Evolutionary conservation across 2,329 filamentous ascomycete genomes (phyloP), one percentile per base, ranked within the genome.

Genomic region (Amylocarpus encephaloides): DNA sequence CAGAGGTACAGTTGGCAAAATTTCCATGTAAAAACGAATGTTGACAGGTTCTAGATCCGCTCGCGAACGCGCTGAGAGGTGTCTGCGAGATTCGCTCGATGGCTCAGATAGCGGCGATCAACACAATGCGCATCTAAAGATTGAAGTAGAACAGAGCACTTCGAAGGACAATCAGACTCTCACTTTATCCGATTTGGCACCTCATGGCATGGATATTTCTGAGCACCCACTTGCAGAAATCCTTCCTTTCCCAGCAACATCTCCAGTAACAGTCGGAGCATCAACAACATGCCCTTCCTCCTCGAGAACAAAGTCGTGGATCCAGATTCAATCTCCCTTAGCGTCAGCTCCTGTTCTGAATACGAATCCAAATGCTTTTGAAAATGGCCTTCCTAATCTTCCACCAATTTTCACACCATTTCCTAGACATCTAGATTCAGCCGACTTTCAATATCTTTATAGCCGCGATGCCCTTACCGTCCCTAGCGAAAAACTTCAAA

Each of bases 391-490:
- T 16, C 49, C 49, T 32, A 35, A 35, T 15, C 38, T 51, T 19
- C 44, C 51, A 40, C 18, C 22, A 29, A 34, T 51, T 4, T 58
- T 54, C 42, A 39, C 43, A 1, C 43, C 54, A 6, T 53, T 58
- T 35, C 49, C 51, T 6, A 18, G 32, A 30, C 47, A 52, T 33
- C 39, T 58, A 6, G 42, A 43, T 35, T 13, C 38, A 1, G 15
- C 26, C 30, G 56, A 57, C 45, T 16, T 58, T 6, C 22, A 38
- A 15, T 58, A 55, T 47, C 49, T 58, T 10, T 33, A 51, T 38
- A 43, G 35, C 16, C 49, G 44, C 22, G 56, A 55, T 32, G 54
- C 59, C 9, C 51, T 59, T 33, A 58, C 56, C 10, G 19, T 61
- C 12, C 59, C 56, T 5, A 38, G 29, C 13, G 46, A 53, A 34